phyloP scores from a whole-genome alignment of 2,329 filamentous ascomycete genomes.

The Colletotrichum cordylinicola region DNA sequence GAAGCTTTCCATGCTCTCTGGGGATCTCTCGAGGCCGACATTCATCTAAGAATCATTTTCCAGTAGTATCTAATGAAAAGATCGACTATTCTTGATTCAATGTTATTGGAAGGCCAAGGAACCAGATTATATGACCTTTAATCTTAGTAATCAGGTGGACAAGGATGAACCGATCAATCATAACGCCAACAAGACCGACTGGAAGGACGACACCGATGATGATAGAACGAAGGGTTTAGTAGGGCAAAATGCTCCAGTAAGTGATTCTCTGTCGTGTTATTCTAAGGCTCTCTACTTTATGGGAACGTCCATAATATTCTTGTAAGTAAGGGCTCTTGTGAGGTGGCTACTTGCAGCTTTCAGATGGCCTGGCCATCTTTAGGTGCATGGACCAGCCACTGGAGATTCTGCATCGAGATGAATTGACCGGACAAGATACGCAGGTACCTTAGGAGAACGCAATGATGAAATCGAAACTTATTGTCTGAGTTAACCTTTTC shows the following conservation, averaged over 20 bases:
- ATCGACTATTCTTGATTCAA: not conserved
- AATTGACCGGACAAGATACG: no score
- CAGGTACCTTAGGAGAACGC: not conserved
- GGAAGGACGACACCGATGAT: not conserved
- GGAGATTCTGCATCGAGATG: not conserved
- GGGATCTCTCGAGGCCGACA: no score
- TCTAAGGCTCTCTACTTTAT: not conserved
- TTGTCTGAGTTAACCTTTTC: not conserved
- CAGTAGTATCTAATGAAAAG: not conserved
- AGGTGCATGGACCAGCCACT: fast-evolving
- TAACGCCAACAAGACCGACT: not conserved
- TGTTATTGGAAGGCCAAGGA: not conserved
- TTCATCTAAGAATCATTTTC: no score
- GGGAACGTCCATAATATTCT: not conserved
- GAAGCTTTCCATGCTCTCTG: not conserved
- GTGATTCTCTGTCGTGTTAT: not conserved
- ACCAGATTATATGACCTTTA: not conserved
- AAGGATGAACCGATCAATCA: not conserved
- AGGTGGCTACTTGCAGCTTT: not conserved
- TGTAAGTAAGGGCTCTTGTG: not conserved
- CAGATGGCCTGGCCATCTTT: not conserved
- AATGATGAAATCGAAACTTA: not conserved
- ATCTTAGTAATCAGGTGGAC: not conserved
- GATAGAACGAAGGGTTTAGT: not conserved
- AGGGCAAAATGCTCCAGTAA: not conserved